A percentile compares a stretch with the other conserved stretches of the same genome.
Conservation (phyloP, 768 basidiomycete genomes). For the Suillus clintonianus region DNA sequence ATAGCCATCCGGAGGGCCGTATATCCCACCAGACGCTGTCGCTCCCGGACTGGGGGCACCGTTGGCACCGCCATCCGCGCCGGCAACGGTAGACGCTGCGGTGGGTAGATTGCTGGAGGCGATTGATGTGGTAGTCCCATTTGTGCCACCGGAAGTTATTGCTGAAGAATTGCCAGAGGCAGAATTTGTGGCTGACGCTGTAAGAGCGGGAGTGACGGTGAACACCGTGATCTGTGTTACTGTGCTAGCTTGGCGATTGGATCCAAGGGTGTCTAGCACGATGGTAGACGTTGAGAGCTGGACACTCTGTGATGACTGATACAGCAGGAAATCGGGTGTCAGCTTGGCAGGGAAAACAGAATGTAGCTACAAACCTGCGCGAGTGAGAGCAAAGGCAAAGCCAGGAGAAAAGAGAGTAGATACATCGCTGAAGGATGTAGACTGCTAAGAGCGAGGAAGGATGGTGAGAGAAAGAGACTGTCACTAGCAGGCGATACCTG, state of each 20-base stretch:
- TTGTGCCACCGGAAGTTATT: constrained; percentile 22
- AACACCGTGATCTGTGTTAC: constrained; percentile 43
- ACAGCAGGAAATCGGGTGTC: not conserved
- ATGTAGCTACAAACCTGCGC: constrained; percentile 32
- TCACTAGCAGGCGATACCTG: not conserved
- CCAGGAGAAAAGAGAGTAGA: constrained; percentile 33
- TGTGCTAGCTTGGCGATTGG: constrained; percentile 45
- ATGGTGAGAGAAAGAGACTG: not conserved
- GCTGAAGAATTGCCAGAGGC: constrained; percentile 24
- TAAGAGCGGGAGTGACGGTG: constrained; percentile 42
- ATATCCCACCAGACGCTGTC: constrained; percentile 44
- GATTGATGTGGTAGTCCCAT: constrained; percentile 37
- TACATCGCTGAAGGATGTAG: constrained; percentile 17
- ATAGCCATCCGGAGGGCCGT: constrained; percentile 70
- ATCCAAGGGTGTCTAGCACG: constrained; percentile 30
- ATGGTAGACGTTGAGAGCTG: constrained; percentile 35
- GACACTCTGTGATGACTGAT: constrained; percentile 27
- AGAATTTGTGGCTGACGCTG: constrained; percentile 18
- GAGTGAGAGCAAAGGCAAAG: constrained; percentile 22
- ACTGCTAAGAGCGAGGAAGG: not conserved
- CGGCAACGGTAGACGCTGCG: constrained; percentile 55
- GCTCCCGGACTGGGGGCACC: constrained; percentile 67
- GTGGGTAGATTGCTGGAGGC: constrained; percentile 54
- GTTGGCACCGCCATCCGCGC: constrained; percentile 47
- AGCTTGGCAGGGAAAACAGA: not conserved